These are phyloP conservation scores for Cystofilobasidium bisporidii DNA, from an alignment of 768 basidiomycete species.

Conservation along the genomic window DNA sequence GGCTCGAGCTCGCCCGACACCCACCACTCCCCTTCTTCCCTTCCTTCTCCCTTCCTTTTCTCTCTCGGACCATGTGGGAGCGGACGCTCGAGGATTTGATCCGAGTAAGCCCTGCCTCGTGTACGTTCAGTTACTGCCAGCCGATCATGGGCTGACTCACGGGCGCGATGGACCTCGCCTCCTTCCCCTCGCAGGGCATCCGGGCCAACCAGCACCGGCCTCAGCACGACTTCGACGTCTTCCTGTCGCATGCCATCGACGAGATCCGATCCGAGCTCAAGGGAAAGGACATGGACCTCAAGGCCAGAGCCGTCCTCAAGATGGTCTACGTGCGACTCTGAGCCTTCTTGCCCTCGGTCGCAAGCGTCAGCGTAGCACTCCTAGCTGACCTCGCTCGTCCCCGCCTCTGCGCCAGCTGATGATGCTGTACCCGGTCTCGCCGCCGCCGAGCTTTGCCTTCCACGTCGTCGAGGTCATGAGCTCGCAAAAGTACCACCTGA, in stretches of 20 bases:
- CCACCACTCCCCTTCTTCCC: neutral
- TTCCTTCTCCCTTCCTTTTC: no score
- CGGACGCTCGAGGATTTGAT: constrained; percentile 90
- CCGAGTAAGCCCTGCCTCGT: constrained; percentile 45
- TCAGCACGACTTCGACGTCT: constrained; percentile 61
- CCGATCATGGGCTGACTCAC: no score
- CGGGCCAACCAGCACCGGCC: constrained; percentile 91
- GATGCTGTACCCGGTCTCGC: constrained; percentile 78
- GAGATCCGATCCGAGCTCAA: constrained; percentile 77
- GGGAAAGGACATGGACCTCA: constrained; percentile 91
- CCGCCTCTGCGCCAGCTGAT: constrained; percentile 60
- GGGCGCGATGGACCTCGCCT: neutral
- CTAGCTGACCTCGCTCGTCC: constrained; percentile 11
- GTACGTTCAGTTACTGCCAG: neutral
- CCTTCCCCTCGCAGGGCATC: constrained; percentile 44
- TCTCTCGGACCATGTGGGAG: constrained; percentile 68
- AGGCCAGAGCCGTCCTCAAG: constrained; percentile 89
- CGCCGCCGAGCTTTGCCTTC: constrained; percentile 89
- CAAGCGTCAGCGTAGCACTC: no score
- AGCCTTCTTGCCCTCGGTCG: neutral
- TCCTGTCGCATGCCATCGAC: constrained; percentile 58
- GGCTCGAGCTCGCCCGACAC: no score
- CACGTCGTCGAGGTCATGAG: constrained; percentile 98
- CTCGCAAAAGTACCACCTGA: constrained; percentile 78
- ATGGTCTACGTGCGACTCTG: constrained; percentile 75